A percentile compares a stretch with the other conserved stretches of the same genome.
phyloP scores from a whole-genome alignment of 208 protist genomes.

The Leishmania arabica region DNA sequence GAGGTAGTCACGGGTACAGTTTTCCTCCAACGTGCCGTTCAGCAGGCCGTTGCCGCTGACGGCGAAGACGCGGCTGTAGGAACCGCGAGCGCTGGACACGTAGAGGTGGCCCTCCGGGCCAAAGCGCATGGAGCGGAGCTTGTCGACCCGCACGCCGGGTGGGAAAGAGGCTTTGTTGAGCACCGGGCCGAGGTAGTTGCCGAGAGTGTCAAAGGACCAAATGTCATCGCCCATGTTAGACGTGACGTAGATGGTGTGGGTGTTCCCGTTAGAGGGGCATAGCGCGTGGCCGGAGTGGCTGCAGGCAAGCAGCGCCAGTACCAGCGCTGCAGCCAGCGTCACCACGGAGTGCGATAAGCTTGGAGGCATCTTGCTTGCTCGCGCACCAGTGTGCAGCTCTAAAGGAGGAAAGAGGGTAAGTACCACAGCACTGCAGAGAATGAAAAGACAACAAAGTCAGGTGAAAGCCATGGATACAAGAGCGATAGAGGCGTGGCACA shows the following conservation, averaged over 20 bases:
- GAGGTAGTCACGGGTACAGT: slow-evolving; percentile 83
- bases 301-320: slow-evolving; percentile 27
- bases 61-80: slow-evolving; percentile 87
- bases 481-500: not conserved
- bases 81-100: slow-evolving; percentile 78
- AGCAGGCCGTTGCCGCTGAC: slow-evolving; percentile 89
- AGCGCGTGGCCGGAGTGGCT: slow-evolving; percentile 26
- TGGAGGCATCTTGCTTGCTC: not conserved
- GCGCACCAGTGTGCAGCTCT: not conserved
- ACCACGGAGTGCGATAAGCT: not conserved
- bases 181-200: slow-evolving; percentile 77
- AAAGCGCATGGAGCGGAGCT: slow-evolving; percentile 85
- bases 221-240: slow-evolving; percentile 91
- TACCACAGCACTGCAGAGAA: not conserved
- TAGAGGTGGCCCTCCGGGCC: slow-evolving; percentile 84
- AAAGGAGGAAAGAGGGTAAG: not conserved
- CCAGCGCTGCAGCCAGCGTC: slow-evolving; percentile 10
- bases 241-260: slow-evolving; percentile 83
- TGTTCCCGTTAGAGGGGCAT: slow-evolving; percentile 90
- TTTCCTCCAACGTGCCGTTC: slow-evolving; percentile 65
- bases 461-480: not conserved
- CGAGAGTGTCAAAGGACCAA: slow-evolving; percentile 83
- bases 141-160: slow-evolving; percentile 64
- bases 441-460: not conserved
- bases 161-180: slow-evolving; percentile 74